phyloP scores from a whole-genome alignment of 129 eudicot genomes.

The Helianthus tuberosus region DNA sequence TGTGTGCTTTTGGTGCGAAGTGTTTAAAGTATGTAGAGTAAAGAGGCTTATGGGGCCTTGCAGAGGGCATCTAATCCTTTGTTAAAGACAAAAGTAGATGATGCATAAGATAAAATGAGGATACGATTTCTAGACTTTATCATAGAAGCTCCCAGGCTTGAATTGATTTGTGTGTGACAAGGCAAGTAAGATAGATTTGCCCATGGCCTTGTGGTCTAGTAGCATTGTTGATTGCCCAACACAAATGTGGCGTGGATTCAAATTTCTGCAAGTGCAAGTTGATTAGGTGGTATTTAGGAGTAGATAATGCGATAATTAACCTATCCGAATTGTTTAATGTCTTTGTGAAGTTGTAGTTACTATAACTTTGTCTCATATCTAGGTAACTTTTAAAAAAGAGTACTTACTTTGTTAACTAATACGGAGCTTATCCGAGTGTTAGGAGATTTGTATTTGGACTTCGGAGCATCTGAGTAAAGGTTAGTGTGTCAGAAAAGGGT shows the following conservation, averaged over 20 bases:
- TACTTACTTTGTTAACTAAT: conserved; percentile 9
- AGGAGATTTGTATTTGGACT: no score
- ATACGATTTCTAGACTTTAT: neutral
- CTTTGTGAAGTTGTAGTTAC: conserved; percentile 4
- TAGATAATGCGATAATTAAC: neutral
- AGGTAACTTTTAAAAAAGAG: neutral
- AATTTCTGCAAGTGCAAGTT: no score
- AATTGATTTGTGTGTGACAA: conserved; percentile 4
- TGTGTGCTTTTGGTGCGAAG: conserved; percentile 3
- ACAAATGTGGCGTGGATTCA: no score
- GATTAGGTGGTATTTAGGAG: no score
- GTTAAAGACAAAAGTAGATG: neutral
- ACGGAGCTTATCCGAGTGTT: no score
- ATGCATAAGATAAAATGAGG: neutral
- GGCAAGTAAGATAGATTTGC: neutral
- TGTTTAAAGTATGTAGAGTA: neutral
- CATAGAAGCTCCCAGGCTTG: neutral
- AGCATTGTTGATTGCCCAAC: no score
- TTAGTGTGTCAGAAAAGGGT: no score
- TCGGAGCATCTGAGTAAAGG: no score
- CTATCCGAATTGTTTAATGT: conserved; percentile 8
- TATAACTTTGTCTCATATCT: conserved; percentile 12
- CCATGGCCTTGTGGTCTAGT: no score
- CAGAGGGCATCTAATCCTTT: neutral
- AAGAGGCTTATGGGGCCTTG: conserved; percentile 7